Evolutionary conservation across 2,329 filamentous ascomycete genomes (phyloP), one percentile per base, ranked within the genome.

Genomic region (Fusarium brevicatenulatum): DNA sequence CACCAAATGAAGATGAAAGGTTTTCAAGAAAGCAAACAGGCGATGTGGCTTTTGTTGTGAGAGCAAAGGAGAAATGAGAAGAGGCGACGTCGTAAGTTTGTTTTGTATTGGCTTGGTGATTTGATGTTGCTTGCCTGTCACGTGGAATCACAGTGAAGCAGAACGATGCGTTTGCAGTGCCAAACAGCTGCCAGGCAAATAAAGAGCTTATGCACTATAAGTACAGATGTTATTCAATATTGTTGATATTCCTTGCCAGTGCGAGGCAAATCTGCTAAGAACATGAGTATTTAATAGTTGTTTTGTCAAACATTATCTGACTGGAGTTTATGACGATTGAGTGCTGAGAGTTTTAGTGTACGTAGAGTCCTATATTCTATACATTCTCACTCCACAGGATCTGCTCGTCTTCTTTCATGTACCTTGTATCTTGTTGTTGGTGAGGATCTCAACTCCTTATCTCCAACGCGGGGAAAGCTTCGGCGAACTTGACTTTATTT

Each of bases 161-260:
- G 5, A 43, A 2, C 11, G 6, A 15, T 11, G 16, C 9, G 7
- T 43, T 30, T 43, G 37, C 37, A 55, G 28, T 55, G 52, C 0
- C n/a, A 28, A 30, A 30, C 43, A 50, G 23, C 7, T 19, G 32
- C 3, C 10, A 36, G 50, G 12, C 2, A 18, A 36, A 9, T 0
- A 37, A 25, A 53, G 0, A 4, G 13, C 32, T 8, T 0, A 9
- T 10, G 4, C 5, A 18, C 19, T 40, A 3, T 1, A 30, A 4
- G 7, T 12, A 18, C 6, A 25, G 18, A 2, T 21, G 4, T 21
- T 7, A 10, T 7, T 25, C 4, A 15, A 36, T 52, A 4, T 18
- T 3, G 9, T 21, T 36, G 9, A 36, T 1, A 8, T 19, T 25
- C 1, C 16, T 23, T 19, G 10, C 9, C 44, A 15, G 25, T 15